Evolutionary conservation across 2,329 filamentous ascomycete genomes (phyloP), one percentile per base, ranked within the genome.

Genomic region (Fusarium subglutinans): DNA sequence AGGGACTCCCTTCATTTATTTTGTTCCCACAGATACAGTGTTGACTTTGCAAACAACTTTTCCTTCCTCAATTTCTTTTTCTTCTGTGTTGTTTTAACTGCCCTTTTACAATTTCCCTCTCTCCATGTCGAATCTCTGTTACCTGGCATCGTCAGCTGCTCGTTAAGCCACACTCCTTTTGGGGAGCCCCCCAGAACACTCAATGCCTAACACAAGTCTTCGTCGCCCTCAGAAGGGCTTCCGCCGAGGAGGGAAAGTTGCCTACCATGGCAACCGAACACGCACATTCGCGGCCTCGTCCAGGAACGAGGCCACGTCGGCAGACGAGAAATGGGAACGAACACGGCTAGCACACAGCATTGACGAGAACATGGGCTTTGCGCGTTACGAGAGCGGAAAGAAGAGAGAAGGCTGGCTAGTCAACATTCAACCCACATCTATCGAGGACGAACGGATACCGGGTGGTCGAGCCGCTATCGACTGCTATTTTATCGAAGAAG

Each of bases 401-500:
- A 87, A 86, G 77, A 93, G 91, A 80, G 90, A 93, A 56, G 95
- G 97, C 73, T 99, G 96, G 96, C 90, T 99, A 8, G 94, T 96
- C 77, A 99, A 98, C 80, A 94, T 98, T 85, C 94, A 98, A 81
- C 91, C 95, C 44, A 98, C 96, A 0, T 90, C 91, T 18, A 88
- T 99, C 86, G 87, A 98, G 82, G 96, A 98, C 80, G 89, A 95
- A 22, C 93, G 94, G 76, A 89, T 93, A 51, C 92, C 93, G 4
- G 94, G 94, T 68, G 96, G 96, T 43, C 91, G 94, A 74, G 93
- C 96, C 3, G 96, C 94, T 14, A 90, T 99, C 64, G 96, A 99
- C 84, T 98, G 95, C 84, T 99, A 98, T 86, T 99, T 99, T 83
- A 92, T 99, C 68, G 94, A 95, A 78, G 94, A 96, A 66, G 93